These are phyloP conservation scores for Myochromella boudieri DNA, from an alignment of 768 basidiomycete species.

Conservation along the genomic window DNA sequence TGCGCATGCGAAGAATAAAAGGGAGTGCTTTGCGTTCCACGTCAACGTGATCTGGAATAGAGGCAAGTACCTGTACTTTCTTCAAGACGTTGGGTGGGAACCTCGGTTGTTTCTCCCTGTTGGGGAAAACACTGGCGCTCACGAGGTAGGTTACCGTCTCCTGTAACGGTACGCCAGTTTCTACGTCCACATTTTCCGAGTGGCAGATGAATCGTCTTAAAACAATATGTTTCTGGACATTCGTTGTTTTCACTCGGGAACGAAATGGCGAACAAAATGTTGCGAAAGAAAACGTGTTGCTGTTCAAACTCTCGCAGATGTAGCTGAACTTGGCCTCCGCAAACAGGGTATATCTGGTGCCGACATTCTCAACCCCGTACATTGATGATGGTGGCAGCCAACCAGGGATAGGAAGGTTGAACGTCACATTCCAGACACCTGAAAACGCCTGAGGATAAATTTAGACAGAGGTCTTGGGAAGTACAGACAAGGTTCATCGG, in stretches of 20 bases:
- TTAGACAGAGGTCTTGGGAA: constrained; percentile 7
- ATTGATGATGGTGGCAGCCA: constrained; percentile 74
- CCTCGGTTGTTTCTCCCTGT: constrained; percentile 17
- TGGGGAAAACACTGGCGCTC: constrained; percentile 30
- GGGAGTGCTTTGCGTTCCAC: constrained; percentile 49
- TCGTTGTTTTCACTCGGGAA: constrained; percentile 38
- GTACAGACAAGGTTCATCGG: constrained; percentile 47
- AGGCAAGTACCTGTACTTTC: constrained; percentile 63
- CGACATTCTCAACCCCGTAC: constrained; percentile 51
- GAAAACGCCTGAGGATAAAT: background rate
- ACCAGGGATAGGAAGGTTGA: constrained; percentile 83
- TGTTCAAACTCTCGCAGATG: constrained; percentile 39
- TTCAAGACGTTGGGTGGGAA: constrained; percentile 57
- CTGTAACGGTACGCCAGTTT: constrained; percentile 27
- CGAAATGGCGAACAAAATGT: constrained; percentile 58
- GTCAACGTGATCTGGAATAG: constrained; percentile 56
- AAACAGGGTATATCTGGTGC: constrained; percentile 65
- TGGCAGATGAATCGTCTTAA: constrained; percentile 55
- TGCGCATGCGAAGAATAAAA: constrained; percentile 59
- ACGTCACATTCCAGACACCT: constrained; percentile 72
- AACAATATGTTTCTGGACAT: constrained; percentile 42
- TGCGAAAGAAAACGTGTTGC: constrained; percentile 43
- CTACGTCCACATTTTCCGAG: too few relatives aligned
- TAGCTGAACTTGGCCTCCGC: constrained; percentile 62
- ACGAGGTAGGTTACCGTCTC: constrained; percentile 43